Evolutionary conservation across 2,329 filamentous ascomycete genomes (phyloP).

Genomic region (Eutypa lata): DNA sequence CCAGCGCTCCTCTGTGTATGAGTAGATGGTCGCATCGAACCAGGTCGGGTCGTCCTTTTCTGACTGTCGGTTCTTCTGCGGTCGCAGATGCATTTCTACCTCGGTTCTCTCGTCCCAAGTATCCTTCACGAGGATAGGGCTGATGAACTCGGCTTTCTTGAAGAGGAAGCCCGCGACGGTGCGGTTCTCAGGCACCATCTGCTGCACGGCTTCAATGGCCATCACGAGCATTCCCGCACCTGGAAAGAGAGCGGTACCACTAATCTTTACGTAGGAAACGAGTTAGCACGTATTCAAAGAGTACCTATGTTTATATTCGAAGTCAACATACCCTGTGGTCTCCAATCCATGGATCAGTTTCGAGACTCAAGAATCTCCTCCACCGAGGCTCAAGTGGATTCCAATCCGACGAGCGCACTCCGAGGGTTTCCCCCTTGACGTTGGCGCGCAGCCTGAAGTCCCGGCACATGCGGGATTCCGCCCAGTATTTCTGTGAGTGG

Average conservation of each 20-base stretch:
- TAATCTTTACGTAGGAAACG: background rate
- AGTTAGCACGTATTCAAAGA: background rate
- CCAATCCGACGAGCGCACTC: slow-evolving; percentile 6
- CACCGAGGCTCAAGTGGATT: slow-evolving; percentile 13
- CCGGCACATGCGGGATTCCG: slow-evolving; percentile 13
- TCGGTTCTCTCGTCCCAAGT: background rate
- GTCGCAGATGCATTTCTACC: background rate
- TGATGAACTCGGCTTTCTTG: background rate
- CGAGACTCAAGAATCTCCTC: slow-evolving; percentile 5
- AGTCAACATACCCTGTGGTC: slow-evolving; percentile 19
- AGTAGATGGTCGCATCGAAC: slow-evolving; percentile 17
- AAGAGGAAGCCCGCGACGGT: background rate
- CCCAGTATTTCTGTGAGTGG: slow-evolving; percentile 19
- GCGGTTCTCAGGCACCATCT: background rate
- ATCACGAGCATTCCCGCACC: slow-evolving; percentile 23
- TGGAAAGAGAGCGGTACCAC: slow-evolving; percentile 21
- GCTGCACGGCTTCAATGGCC: slow-evolving; percentile 22
- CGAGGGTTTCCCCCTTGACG: slow-evolving; percentile 8
- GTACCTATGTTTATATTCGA: background rate
- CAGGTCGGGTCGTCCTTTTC: slow-evolving; percentile 1
- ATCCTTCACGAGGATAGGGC: background rate
- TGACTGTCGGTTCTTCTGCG: background rate
- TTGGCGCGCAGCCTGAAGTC: slow-evolving; percentile 2
- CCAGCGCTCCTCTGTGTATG: slow-evolving; percentile 12
- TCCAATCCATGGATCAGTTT: slow-evolving; percentile 3